Conservation (phyloP, 768 basidiomycete genomes). For the Lentinula raphanica region DNA sequence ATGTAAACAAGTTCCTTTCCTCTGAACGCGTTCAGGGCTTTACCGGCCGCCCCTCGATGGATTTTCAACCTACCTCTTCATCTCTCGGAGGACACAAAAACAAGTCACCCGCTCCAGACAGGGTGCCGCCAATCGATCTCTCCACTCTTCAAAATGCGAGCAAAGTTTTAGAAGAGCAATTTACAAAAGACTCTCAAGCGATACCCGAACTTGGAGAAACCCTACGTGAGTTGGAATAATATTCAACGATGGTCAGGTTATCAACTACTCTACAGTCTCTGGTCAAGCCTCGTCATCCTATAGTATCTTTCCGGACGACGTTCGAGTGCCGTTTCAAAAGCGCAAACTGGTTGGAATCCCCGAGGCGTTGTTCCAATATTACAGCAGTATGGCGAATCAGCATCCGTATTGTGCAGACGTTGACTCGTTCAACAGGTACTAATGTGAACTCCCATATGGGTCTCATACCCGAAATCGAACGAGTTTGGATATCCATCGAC, state of each 20-base stretch:
- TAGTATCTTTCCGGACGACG: slow-evolving; percentile 72
- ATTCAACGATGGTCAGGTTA: neutral
- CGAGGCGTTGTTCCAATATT: slow-evolving; percentile 72
- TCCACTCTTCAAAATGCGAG: slow-evolving; percentile 61
- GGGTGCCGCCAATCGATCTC: slow-evolving; percentile 48
- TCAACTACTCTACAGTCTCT: slow-evolving; percentile 31
- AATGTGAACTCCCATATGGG: slow-evolving; percentile 82
- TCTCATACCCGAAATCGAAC: slow-evolving; percentile 85
- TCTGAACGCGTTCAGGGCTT: neutral
- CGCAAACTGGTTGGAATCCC: slow-evolving; percentile 71
- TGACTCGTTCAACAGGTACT: slow-evolving; percentile 36
- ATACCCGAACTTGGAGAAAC: slow-evolving; percentile 75
- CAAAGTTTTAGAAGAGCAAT: slow-evolving; percentile 59
- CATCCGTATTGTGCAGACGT: slow-evolving; percentile 6
- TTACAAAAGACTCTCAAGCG: slow-evolving; percentile 66
- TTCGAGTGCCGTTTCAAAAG: slow-evolving; percentile 76
- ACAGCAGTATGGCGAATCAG: slow-evolving; percentile 49
- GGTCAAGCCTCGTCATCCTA: slow-evolving; percentile 72
- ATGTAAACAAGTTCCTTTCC: neutral
- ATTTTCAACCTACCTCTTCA: slow-evolving; percentile 14
- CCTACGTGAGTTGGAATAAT: slow-evolving; percentile 46
- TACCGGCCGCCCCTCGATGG: neutral
- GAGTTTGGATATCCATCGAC: slow-evolving; percentile 94
- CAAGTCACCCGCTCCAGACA: slow-evolving; percentile 9
- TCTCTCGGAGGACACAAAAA: neutral